Base-by-base conservation (phyloP, 208 protist genomes). In the Angomonas desouzai region DNA sequence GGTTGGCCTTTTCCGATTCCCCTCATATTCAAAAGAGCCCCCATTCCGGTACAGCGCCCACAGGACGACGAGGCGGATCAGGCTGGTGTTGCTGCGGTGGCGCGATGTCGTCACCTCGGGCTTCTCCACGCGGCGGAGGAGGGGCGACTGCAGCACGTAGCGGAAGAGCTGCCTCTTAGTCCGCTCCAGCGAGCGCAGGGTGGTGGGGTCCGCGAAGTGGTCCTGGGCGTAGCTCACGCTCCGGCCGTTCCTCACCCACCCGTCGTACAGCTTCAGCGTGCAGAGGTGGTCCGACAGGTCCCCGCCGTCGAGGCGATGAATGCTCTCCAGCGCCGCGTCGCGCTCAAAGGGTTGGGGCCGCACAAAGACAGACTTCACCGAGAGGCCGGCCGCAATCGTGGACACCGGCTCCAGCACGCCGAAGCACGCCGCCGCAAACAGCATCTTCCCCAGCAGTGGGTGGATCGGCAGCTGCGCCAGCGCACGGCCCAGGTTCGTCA, bases 371-470 rank as follows among this genome's bases (percentile, higher is more conserved):
- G 85, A 87, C 68, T 94, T 97, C 28, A 81, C 75, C 13, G 83
- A 90, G 33, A 95, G 74, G 3, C 81, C 87, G 6, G 89, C 92
- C 18, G 92, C 89, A 62, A 97, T 87, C 0, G 81, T 94, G n/a
- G 83, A 81, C 38, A 94, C 72, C 1, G 90, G 77, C 38, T 96
- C 88, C 30, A 97, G 72, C 29, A 94, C 87, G 48, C 89, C 89
- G 34, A 97, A 85, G 68, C 84, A 91, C 33, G 81, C 74, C 16
- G 81, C 89, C n/a, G 78, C 73, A 59, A 97, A 80, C n/a, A 97
- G 77, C 89, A 94, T 95, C 73, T 94, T 95, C 25, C 87, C 89
- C 22, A 93, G 79, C n/a, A 87, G 65, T n/a, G 92, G 92, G 64
- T 92, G 83, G 49, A 92, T 71, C 32, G 92, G 92, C 48, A 97